These are phyloP conservation scores for Backusella mclennaniae DNA, from an alignment of 192 early-diverging fungal species.

Conservation along the genomic window DNA sequence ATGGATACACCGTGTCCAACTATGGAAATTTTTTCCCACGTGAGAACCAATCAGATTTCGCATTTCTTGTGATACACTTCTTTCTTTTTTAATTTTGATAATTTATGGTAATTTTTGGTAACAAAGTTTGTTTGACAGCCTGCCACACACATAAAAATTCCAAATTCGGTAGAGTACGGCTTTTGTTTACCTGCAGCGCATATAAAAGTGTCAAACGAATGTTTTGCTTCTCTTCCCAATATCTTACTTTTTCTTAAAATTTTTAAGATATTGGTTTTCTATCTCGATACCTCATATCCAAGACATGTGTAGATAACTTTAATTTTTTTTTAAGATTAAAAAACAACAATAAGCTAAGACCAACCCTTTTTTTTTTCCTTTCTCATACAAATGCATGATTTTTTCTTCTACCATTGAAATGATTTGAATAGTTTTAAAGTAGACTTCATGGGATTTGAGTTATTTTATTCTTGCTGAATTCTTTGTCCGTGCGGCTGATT, in stretches of 20 bases:
- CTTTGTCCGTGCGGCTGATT: slow-evolving; percentile 4
- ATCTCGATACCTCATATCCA: not conserved
- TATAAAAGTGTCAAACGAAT: slow-evolving; percentile 2
- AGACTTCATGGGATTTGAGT: slow-evolving; percentile 5
- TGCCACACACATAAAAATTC: slow-evolving; percentile 1
- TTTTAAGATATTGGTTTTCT: too few relatives aligned
- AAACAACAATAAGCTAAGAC: not conserved
- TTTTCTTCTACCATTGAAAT: not conserved
- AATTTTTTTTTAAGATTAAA: not conserved
- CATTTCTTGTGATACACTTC: not conserved
- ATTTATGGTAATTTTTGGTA: not conserved
- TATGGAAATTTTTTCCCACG: slow-evolving; percentile 10
- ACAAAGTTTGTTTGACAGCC: slow-evolving; percentile 2
- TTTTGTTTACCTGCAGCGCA: not conserved
- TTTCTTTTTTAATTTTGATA: slow-evolving; percentile 5
- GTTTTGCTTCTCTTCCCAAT: slow-evolving; percentile 2
- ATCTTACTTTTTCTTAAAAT: not conserved
- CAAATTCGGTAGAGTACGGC: slow-evolving; percentile 2
- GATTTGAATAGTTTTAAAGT: not conserved
- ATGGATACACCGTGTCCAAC: slow-evolving; percentile 1
- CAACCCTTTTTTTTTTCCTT: not conserved
- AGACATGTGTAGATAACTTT: not conserved
- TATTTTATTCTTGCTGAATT: not conserved
- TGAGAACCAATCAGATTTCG: not conserved
- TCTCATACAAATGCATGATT: not conserved